Conservation (phyloP, 2,329 filamentous ascomycete species). For the Leptographium procerum region DNA sequence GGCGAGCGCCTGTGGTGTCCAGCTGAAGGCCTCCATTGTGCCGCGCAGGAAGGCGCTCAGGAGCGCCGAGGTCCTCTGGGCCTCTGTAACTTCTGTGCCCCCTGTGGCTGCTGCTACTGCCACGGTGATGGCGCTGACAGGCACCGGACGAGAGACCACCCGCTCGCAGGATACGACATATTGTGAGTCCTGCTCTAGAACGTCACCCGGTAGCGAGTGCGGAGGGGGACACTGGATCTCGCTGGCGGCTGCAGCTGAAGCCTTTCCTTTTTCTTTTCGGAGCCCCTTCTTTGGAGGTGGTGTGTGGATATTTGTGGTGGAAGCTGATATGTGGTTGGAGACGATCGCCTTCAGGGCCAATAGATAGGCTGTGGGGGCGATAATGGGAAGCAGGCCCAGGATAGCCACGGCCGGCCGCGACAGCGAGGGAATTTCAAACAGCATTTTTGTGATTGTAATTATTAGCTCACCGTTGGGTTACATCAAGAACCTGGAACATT, state of each 20-base stretch:
- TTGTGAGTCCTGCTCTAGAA: background rate
- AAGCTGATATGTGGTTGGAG: constrained; percentile 1
- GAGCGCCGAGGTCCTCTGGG: constrained; percentile 12
- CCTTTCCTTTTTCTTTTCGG: background rate
- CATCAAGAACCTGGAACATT: no score
- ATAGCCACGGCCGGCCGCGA: background rate
- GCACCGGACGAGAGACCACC: constrained; percentile 6
- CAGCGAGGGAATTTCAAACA: background rate
- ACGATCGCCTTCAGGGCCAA: constrained; percentile 2
- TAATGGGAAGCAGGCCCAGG: constrained; percentile 5
- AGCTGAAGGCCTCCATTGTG: constrained; percentile 20
- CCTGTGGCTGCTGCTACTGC: background rate
- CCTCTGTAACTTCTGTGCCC: no score
- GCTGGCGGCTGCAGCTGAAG: background rate
- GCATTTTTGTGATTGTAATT: no score
- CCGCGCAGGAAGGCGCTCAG: constrained; percentile 18
- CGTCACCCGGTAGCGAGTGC: constrained; percentile 5
- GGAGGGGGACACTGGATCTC: background rate
- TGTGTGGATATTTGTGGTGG: background rate
- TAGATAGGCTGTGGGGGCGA: constrained; percentile 5
- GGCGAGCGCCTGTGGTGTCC: constrained; percentile 21
- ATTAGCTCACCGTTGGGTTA: no score
- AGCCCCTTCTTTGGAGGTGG: background rate
- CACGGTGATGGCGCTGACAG: background rate
- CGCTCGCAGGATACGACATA: constrained; percentile 9